Evolutionary conservation across 805 yeast species (phyloP).

Genomic region (Candida ponderosae): DNA sequence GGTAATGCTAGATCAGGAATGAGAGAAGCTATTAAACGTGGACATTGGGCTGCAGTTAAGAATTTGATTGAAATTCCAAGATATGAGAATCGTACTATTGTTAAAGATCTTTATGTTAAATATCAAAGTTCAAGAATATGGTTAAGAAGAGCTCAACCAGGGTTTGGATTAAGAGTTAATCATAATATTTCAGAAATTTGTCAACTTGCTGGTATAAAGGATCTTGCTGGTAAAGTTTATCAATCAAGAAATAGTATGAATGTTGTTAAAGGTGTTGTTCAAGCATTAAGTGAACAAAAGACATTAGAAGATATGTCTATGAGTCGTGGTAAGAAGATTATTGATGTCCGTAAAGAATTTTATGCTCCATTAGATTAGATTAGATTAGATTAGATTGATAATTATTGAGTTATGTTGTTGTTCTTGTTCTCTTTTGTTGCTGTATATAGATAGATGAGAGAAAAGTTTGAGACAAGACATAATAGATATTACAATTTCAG

Average conservation of each 20-base stretch:
- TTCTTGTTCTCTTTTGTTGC: neutral
- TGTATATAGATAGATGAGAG: neutral
- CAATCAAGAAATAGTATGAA: constrained; percentile 93
- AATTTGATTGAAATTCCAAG: constrained; percentile 77
- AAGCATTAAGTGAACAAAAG: constrained; percentile 75
- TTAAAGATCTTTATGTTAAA: constrained; percentile 74
- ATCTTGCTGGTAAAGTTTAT: constrained; percentile 84
- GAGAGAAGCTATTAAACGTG: constrained; percentile 68
- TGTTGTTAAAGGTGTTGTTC: constrained; percentile 82
- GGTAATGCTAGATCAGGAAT: constrained; percentile 81
- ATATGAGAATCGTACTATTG: constrained; percentile 85
- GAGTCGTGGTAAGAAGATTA: constrained; percentile 90
- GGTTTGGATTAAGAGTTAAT: constrained; percentile 88
- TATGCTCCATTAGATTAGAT: constrained; percentile 36
- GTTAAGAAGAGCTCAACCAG: constrained; percentile 83
- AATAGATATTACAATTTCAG: neutral
- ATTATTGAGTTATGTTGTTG: neutral
- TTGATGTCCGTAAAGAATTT: constrained; percentile 86
- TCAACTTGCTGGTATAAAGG: constrained; percentile 89
- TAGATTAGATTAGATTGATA: neutral
- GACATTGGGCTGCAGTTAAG: constrained; percentile 91
- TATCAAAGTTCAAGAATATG: constrained; percentile 81
- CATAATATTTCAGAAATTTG: constrained; percentile 87
- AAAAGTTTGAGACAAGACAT: neutral
- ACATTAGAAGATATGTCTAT: constrained; percentile 83